Conservation (phyloP, 257 asterid species). For the Solanum acaule region DNA sequence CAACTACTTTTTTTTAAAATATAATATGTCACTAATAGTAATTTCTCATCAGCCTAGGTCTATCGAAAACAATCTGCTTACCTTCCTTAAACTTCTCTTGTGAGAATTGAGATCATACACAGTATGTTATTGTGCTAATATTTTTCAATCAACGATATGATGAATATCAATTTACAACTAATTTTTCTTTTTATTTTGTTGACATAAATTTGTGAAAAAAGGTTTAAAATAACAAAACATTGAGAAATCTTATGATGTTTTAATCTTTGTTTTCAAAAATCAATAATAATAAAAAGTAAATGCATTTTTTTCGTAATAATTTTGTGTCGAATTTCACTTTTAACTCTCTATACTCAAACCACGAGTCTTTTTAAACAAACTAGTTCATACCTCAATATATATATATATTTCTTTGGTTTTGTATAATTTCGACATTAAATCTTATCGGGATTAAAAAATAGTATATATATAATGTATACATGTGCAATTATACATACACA, state of each 20-base stretch:
- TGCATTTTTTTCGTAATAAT: neutral
- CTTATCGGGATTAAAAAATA: neutral
- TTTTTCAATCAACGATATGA: neutral
- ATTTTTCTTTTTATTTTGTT: neutral
- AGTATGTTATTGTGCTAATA: neutral
- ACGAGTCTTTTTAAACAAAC: neutral
- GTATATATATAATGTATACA: neutral
- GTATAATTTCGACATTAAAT: neutral
- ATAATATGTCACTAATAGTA: neutral
- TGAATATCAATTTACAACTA: neutral
- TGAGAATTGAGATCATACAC: neutral
- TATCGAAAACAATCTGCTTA: neutral
- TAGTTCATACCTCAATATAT: neutral
- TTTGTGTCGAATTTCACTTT: no score
- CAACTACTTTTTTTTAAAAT: rapidly evolving
- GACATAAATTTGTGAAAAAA: neutral
- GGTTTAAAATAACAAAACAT: neutral
- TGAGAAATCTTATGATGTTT: neutral
- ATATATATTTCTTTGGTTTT: neutral
- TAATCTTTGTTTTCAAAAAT: neutral
- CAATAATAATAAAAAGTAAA: neutral
- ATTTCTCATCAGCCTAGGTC: neutral
- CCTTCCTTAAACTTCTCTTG: neutral
- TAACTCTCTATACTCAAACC: neutral
- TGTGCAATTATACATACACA: neutral